Percentiles rank a stretch among this genome's conserved stretches.
Evolutionary conservation across 2,329 filamentous ascomycete species (phyloP).

Genomic region (Fusarium illudens): DNA sequence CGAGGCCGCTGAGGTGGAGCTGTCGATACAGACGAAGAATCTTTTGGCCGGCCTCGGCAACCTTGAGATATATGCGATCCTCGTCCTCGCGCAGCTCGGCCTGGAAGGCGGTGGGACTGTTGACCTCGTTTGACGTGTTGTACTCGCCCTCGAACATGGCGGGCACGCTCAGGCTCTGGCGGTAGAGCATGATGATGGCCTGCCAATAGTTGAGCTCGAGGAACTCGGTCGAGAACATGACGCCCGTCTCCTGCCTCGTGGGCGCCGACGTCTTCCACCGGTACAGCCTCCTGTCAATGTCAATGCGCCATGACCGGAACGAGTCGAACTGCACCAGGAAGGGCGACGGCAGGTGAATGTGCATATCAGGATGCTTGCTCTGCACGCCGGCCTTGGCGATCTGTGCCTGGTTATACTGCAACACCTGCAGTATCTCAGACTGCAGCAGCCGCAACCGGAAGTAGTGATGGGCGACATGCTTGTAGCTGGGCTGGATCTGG

Average conservation of each 20-base stretch:
- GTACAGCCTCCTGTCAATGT: conserved; percentile 83
- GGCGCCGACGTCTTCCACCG: conserved; percentile 90
- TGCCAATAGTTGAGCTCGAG: conserved; percentile 98
- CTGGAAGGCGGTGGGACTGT: conserved; percentile 68
- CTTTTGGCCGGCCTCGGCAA: conserved; percentile 93
- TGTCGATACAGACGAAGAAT: conserved; percentile 91
- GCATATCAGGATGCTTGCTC: conserved; percentile 77
- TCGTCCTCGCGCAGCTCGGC: conserved; percentile 80
- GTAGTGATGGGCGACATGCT: conserved; percentile 90
- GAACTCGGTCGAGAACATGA: conserved; percentile 89
- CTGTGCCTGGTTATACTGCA: conserved; percentile 91
- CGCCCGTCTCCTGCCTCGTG: conserved; percentile 79
- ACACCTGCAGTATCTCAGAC: conserved; percentile 92
- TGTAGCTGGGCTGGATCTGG: conserved; percentile 78
- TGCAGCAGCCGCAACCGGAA: conserved; percentile 88
- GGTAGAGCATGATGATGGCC: conserved; percentile 93
- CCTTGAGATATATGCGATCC: conserved; percentile 91
- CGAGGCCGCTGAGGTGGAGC: conserved; percentile 84
- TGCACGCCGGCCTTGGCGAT: conserved; percentile 73
- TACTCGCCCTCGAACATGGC: conserved; percentile 84
- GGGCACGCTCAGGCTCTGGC: conserved; percentile 88
- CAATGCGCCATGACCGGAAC: conserved; percentile 86
- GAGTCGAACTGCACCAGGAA: conserved; percentile 86
- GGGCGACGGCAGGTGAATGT: conserved; percentile 80
- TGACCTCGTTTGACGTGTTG: conserved; percentile 69